Conservation (phyloP, 164 flowering plant genomes). For the Cinnamomum micranthum region DNA sequence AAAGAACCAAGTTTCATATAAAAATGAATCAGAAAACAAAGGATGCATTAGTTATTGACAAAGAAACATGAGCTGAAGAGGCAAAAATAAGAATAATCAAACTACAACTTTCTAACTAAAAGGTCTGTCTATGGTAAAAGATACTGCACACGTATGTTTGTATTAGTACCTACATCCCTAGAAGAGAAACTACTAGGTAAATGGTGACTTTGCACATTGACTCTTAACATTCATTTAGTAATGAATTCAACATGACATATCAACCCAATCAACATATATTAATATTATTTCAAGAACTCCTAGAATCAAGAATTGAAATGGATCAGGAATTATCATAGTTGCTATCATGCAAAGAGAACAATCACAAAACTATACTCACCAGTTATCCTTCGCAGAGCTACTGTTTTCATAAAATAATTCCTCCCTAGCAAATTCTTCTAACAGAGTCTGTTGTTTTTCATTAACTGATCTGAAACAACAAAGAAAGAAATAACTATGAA, state of each 20-base stretch:
- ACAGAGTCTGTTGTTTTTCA: conserved; percentile 26
- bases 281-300: not conserved
- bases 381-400: conserved; percentile 16
- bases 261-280: not conserved
- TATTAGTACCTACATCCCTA: not conserved
- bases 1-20: too few relatives aligned
- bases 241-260: not conserved
- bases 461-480: conserved; percentile 20
- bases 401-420: conserved; percentile 21
- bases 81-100: too few relatives aligned
- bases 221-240: not conserved
- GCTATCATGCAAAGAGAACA: not conserved
- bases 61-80: too few relatives aligned
- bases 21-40: too few relatives aligned
- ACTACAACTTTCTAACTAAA: too few relatives aligned
- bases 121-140: too few relatives aligned
- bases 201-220: not conserved
- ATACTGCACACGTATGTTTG: too few relatives aligned
- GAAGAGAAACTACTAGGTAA: not conserved
- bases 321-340: not conserved
- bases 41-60: too few relatives aligned
- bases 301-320: not conserved
- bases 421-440: conserved; percentile 32
- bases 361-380: conserved; percentile 16
- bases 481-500: not conserved